A percentile compares a stretch with the other conserved stretches of the same genome.
These are phyloP conservation scores for Gastrolobium villosum DNA, from an alignment of 306 rosid species.

Conservation along the genomic window DNA sequence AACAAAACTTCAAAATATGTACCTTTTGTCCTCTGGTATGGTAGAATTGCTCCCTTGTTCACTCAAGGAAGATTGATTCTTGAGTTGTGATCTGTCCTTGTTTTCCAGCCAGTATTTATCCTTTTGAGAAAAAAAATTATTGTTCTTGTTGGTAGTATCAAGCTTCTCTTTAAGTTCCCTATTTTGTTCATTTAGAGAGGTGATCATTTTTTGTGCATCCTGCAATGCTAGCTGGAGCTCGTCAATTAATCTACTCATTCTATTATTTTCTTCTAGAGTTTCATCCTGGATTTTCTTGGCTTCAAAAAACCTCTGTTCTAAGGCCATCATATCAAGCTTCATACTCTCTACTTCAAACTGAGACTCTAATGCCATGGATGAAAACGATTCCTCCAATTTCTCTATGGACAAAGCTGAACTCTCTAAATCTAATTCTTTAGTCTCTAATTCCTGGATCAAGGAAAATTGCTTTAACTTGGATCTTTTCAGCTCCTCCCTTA, in stretches of 20 bases:
- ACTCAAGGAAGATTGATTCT: slow-evolving; percentile 44
- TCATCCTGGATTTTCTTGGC: slow-evolving; percentile 77
- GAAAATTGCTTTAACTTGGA: slow-evolving; percentile 62
- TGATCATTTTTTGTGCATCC: slow-evolving; percentile 56
- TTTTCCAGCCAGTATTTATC: slow-evolving; percentile 72
- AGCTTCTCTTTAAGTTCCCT: slow-evolving; percentile 66
- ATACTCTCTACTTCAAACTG: slow-evolving; percentile 91
- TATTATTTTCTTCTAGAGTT: slow-evolving; percentile 65
- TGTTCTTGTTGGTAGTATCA: slow-evolving; percentile 53
- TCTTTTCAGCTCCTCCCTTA: slow-evolving; percentile 68
- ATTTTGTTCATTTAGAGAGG: slow-evolving; percentile 66
- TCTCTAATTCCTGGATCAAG: slow-evolving; percentile 69
- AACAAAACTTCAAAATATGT: slow-evolving; percentile 36
- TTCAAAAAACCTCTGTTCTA: slow-evolving; percentile 75
- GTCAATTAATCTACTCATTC: slow-evolving; percentile 59
- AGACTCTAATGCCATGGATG: slow-evolving; percentile 81
- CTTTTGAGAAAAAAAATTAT: slow-evolving; percentile 62
- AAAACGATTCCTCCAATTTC: slow-evolving; percentile 77
- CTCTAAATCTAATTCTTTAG: slow-evolving; percentile 66
- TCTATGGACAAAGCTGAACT: slow-evolving; percentile 66
- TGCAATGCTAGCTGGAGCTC: slow-evolving; percentile 65
- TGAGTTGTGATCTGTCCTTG: slow-evolving; percentile 46
- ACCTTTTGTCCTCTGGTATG: slow-evolving; percentile 63
- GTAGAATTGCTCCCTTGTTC: slow-evolving; percentile 46
- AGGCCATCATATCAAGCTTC: slow-evolving; percentile 81